Evolutionary conservation across 2,329 filamentous ascomycete species (phyloP).

Genomic region (Seiridium unicorne): DNA sequence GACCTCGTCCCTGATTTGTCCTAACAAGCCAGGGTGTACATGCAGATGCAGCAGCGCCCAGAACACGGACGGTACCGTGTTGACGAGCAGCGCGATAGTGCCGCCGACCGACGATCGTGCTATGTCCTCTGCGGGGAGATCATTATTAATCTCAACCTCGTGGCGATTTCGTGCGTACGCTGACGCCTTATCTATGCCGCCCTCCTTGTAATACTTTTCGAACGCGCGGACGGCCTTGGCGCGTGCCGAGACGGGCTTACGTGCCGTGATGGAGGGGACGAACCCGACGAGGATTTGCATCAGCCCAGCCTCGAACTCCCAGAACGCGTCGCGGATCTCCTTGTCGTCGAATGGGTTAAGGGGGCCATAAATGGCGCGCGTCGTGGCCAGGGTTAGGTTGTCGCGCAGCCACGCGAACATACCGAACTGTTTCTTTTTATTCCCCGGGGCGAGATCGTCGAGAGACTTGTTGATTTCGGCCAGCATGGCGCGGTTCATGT

Average conservation of each 20-base stretch:
- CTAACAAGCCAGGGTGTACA: slow-evolving; percentile 31
- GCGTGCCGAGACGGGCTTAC: slow-evolving; percentile 32
- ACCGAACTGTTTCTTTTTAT: slow-evolving; percentile 14
- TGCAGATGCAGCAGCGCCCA: slow-evolving; percentile 40
- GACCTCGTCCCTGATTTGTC: slow-evolving; percentile 31
- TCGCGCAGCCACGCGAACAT: slow-evolving; percentile 38
- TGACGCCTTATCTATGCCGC: slow-evolving; percentile 24
- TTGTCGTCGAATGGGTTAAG: slow-evolving; percentile 33
- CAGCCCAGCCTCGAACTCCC: slow-evolving; percentile 43
- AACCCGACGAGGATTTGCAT: slow-evolving; percentile 34
- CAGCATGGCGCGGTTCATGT: background rate
- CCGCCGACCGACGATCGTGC: slow-evolving; percentile 42
- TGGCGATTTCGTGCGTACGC: slow-evolving; percentile 34
- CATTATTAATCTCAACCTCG: slow-evolving; percentile 33
- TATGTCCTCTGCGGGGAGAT: slow-evolving; percentile 31
- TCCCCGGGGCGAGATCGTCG: background rate
- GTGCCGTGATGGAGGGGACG: slow-evolving; percentile 33
- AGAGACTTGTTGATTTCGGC: background rate
- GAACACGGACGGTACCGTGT: slow-evolving; percentile 42
- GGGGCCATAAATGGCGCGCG: slow-evolving; percentile 36
- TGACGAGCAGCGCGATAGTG: slow-evolving; percentile 43
- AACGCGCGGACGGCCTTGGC: slow-evolving; percentile 35
- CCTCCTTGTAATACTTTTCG: slow-evolving; percentile 29
- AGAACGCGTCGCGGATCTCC: slow-evolving; percentile 36
- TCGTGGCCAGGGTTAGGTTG: slow-evolving; percentile 36